A percentile compares a stretch with the other conserved stretches of the same genome.
These are phyloP conservation scores for Fusarium begoniae DNA, from an alignment of 2,329 filamentous ascomycete species.

Conservation along the genomic window DNA sequence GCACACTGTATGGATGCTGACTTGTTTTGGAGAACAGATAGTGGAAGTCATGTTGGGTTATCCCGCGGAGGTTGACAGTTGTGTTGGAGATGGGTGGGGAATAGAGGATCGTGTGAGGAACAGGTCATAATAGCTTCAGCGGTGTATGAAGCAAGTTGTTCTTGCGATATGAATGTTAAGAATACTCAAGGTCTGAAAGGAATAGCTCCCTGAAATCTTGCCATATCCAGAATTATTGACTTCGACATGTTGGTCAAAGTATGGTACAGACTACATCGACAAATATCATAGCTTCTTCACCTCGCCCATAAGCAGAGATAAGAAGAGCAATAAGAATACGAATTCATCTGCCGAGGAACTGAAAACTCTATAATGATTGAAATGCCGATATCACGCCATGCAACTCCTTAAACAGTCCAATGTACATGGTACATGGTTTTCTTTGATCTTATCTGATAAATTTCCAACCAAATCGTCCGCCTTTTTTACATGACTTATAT, in stretches of 20 bases:
- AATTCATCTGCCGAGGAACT: neutral
- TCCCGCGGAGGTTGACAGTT: neutral
- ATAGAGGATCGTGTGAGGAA: slow-evolving; percentile 28
- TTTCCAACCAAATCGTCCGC: slow-evolving; percentile 6
- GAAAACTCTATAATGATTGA: slow-evolving; percentile 2
- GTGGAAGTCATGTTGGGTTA: neutral
- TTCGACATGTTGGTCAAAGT: neutral
- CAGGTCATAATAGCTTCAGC: slow-evolving; percentile 27
- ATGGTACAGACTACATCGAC: neutral
- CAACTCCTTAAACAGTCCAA: slow-evolving; percentile 2
- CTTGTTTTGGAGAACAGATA: neutral
- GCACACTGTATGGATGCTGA: neutral
- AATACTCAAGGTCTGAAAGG: neutral
- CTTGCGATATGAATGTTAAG: neutral
- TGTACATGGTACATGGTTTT: slow-evolving; percentile 2
- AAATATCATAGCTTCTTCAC: neutral
- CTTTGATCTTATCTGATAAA: slow-evolving; percentile 1
- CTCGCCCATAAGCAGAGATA: neutral
- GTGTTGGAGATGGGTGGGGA: slow-evolving; percentile 16
- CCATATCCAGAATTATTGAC: neutral
- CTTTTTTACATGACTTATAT: slow-evolving; percentile 22
- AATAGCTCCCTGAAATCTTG: neutral
- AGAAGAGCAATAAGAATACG: neutral
- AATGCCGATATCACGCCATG: slow-evolving; percentile 11
- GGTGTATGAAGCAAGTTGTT: slow-evolving; percentile 4